Evolutionary conservation across 2,329 filamentous ascomycete species (phyloP), one percentile per base, ranked within the genome.

Genomic region (Aspergillus japonicus): DNA sequence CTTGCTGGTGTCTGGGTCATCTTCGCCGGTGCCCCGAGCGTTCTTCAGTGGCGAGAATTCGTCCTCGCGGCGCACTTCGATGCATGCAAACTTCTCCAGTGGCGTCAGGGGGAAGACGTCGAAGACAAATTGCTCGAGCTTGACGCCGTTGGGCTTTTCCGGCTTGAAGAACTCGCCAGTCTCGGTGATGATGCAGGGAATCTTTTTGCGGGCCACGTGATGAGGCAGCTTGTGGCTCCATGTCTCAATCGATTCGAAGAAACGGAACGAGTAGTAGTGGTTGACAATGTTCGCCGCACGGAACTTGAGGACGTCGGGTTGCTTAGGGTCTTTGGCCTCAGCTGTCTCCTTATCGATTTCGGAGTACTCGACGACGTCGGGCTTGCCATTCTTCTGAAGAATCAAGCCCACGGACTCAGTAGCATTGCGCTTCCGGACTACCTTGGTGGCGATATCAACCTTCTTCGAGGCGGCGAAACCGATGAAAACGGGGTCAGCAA

Each of bases 31-130:
- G 57, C 92, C 91, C 64, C 82, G 84, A 11, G 86, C 87, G 73
- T 99, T 99, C 87, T 99, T 99, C 67, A 99, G 82, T 4, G 95
- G 95, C 29, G 92, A 97, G 81, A 99, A 99, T 80, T 99, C 95
- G 68, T 99, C 95, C 81, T 97, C 93, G 62, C 95, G 91, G 77
- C 88, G 91, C 55, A 99, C 95, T 80, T 99, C 95, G 80, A 98
- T 89, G 78, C 89, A 96, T 24, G 93, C 95, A 73, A 99, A 99
- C 80, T 96, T 92, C 66, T 88, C 84, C 64, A 99, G 86, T 19
- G 88, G 81, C 55, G 96, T 82, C 82, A 94, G 85, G 62, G 94
- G 93, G 84, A 99, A 99, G 73, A 96, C 95, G 75, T 99, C 95
- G 74, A 99, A 99, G 62, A 99, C 93, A 71, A 98, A 99, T 79